Evolutionary conservation across 768 basidiomycete genomes (phyloP).

Genomic region (Rhizopogon vesiculosus): DNA sequence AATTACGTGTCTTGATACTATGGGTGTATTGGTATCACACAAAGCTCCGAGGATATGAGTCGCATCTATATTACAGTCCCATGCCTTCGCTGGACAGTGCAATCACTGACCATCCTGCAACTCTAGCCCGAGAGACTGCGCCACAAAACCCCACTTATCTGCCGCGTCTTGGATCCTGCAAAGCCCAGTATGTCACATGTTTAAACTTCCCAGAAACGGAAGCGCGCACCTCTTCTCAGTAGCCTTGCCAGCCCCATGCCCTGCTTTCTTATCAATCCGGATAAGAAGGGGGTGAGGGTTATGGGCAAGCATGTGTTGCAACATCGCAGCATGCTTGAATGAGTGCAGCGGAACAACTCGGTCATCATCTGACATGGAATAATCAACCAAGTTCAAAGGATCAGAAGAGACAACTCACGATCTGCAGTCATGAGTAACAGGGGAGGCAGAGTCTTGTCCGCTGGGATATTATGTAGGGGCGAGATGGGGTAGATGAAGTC

Average conservation of each 20-base stretch:
- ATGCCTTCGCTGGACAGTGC: not conserved
- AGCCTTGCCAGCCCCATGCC: constrained; percentile 77
- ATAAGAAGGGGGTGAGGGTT: constrained; percentile 74
- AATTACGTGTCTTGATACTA: not conserved
- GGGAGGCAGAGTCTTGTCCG: constrained; percentile 57
- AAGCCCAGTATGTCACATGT: not conserved
- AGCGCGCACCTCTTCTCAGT: constrained; percentile 58
- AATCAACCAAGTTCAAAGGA: not conserved
- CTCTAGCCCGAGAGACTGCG: constrained; percentile 54
- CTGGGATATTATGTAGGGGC: constrained; percentile 75
- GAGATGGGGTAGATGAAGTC: constrained; percentile 82
- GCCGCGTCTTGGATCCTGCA: constrained; percentile 69
- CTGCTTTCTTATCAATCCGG: constrained; percentile 75
- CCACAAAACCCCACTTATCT: constrained; percentile 76
- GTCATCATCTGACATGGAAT: constrained; percentile 58
- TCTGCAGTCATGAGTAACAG: constrained; percentile 78
- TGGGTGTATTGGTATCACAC: not conserved
- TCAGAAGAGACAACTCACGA: constrained; percentile 41
- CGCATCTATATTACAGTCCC: not conserved
- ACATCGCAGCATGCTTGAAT: constrained; percentile 77
- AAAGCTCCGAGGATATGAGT: not conserved
- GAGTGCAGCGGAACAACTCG: constrained; percentile 86
- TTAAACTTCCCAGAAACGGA: not conserved
- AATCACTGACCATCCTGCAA: constrained; percentile 22
- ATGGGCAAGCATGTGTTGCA: constrained; percentile 59